These are phyloP conservation scores for Penicillium coffeae DNA, from an alignment of 495 filamentous ascomycete genomes.

Conservation along the genomic window DNA sequence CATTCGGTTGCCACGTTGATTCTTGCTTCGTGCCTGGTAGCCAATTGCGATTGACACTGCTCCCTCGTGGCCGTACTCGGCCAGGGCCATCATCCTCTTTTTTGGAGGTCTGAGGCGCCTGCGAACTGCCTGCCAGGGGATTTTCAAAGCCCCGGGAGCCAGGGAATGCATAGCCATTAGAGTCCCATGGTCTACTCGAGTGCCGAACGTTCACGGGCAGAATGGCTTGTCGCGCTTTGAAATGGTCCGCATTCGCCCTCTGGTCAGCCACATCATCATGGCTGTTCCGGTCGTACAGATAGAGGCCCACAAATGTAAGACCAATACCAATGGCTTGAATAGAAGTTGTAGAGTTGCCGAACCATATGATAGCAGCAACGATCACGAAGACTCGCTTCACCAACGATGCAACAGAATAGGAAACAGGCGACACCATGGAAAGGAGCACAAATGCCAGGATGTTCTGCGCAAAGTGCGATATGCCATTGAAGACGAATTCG, in stretches of 20 bases:
- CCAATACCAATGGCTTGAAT: conserved; percentile 80
- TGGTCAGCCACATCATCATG: conserved; percentile 81
- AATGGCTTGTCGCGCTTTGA: conserved; percentile 57
- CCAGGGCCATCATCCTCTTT: conserved; percentile 56
- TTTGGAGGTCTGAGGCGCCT: conserved; percentile 48
- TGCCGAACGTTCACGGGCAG: conserved; percentile 60
- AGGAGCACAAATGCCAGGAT: conserved; percentile 91
- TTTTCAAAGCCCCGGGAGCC: conserved; percentile 24
- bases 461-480: conserved; percentile 95
- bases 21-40: conserved; percentile 75
- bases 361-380: conserved; percentile 92
- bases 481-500: conserved; percentile 95
- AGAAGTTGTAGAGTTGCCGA: conserved; percentile 78
- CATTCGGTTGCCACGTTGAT: conserved; percentile 69
- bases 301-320: conserved; percentile 88
- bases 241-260: conserved; percentile 52
- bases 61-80: conserved; percentile 49
- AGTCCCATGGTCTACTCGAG: conserved; percentile 33
- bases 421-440: conserved; percentile 89
- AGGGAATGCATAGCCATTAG: conserved; percentile 41
- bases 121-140: conserved; percentile 19
- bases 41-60: conserved; percentile 58
- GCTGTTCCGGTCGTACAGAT: conserved; percentile 91
- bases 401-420: conserved; percentile 91
- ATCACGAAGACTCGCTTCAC: conserved; percentile 98